A percentile compares a stretch with the other conserved stretches of the same genome.
These are phyloP conservation scores for Komagataella phaffii DNA, from an alignment of 805 yeast species.

Conservation along the genomic window DNA sequence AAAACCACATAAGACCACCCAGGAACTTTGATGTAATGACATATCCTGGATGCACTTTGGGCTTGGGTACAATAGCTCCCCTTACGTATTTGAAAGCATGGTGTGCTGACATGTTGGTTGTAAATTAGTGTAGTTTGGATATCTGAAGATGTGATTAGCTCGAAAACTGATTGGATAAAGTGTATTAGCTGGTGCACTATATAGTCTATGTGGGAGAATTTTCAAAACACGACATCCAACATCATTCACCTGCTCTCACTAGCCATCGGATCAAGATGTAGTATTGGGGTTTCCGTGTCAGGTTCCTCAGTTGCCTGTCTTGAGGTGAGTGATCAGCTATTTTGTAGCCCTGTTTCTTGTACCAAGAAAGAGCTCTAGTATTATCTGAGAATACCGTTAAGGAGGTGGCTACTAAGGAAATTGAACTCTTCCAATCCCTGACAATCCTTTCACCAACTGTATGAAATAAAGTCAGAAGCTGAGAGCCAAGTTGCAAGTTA, in stretches of 20 bases:
- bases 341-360: constrained; percentile 23
- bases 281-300: constrained; percentile 27
- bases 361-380: constrained; percentile 27
- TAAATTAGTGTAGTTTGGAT: neutral
- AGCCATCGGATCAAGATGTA: constrained; percentile 18
- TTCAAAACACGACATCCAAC: neutral
- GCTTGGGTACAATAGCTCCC: constrained; percentile 53
- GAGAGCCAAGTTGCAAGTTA: constrained; percentile 22
- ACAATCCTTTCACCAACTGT: constrained; percentile 11
- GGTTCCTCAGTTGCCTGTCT: constrained; percentile 26
- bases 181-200: neutral
- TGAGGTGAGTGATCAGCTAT: constrained; percentile 27
- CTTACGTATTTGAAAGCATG: constrained; percentile 11
- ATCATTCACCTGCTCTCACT: neutral
- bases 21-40: constrained; percentile 49
- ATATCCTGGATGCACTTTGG: constrained; percentile 47
- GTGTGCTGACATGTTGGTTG: neutral
- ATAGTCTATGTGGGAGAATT: no score
- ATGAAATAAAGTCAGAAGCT: constrained; percentile 24
- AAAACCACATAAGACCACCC: constrained; percentile 86
- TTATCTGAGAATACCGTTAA: constrained; percentile 41
- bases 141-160: neutral
- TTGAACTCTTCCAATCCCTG: neutral
- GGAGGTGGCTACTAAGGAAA: constrained; percentile 16
- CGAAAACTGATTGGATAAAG: neutral